Percentiles rank a stretch among this genome's conserved stretches.
These are phyloP conservation scores for Gomphus sp. DNA, from an alignment of 1,284 basidiomycete species.

Conservation along the genomic window DNA sequence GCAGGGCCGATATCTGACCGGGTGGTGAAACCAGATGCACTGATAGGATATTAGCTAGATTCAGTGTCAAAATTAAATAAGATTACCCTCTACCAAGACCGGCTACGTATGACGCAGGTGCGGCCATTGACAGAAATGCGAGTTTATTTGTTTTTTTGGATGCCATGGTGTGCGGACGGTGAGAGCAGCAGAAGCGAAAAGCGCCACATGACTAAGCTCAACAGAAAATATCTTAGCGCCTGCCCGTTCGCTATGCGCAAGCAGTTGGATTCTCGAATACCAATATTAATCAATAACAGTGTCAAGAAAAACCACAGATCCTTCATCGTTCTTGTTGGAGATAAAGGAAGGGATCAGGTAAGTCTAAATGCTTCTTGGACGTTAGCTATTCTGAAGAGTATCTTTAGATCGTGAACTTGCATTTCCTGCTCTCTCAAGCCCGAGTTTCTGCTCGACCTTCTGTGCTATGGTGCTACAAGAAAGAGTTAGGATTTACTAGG, in stretches of 20 bases:
- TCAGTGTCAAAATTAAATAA: neutral
- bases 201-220: neutral
- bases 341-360: slow-evolving; percentile 89
- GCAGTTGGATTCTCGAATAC: slow-evolving; percentile 87
- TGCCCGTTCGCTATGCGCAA: slow-evolving; percentile 49
- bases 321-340: slow-evolving; percentile 96
- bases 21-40: slow-evolving; percentile 96
- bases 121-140: slow-evolving; percentile 78
- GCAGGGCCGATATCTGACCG: slow-evolving; percentile 98
- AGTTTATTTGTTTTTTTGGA: slow-evolving; percentile 62
- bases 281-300: slow-evolving; percentile 88
- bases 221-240: neutral
- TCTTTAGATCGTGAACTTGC: slow-evolving; percentile 83
- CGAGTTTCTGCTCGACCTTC: slow-evolving; percentile 83
- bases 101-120: slow-evolving; percentile 90
- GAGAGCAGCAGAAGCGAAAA: too few relatives aligned
- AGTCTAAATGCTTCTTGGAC: slow-evolving; percentile 13
- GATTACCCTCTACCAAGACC: slow-evolving; percentile 90
- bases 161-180: slow-evolving; percentile 34
- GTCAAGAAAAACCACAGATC: slow-evolving; percentile 89
- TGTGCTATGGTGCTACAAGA: slow-evolving; percentile 97
- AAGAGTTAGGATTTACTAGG: slow-evolving; percentile 92
- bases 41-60: slow-evolving; percentile 21
- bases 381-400: neutral
- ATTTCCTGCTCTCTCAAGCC: slow-evolving; percentile 90